Base-by-base conservation (phyloP, 306 rosid genomes). In the Pueraria montana region DNA sequence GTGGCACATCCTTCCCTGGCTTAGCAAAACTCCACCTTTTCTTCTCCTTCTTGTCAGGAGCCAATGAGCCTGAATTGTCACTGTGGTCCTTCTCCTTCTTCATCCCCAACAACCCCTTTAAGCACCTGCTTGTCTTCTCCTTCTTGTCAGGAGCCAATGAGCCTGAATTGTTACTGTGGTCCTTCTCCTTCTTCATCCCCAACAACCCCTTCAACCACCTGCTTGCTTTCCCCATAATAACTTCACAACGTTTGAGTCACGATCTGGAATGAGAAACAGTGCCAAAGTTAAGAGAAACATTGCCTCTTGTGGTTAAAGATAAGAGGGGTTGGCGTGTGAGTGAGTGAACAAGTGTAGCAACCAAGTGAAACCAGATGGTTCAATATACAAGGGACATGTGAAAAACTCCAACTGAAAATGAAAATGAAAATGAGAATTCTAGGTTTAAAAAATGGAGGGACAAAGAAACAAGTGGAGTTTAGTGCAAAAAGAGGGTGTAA, bases 141-240 rank as follows among this genome's bases (percentile, higher is more conserved):
- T 86, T 92, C 77, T 73, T 82, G 50, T 87, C 88, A 26, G 82
- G 70, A 36, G 50, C 43, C 26, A 80, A 32, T 8, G 88, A 66
- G 20, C 80, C 85, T 65, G 87, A 77, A 89, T 71, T 84, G 58
- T 80, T 86, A 62, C 17, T 71, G 69, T 74, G 82, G 24, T 89
- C 87, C 79, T 89, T 93, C 80, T 90, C 97, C 86, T 89, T 90
- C 91, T 94, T 95, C 95, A 92, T 89, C 27, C 98, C 93, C 88
- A 92, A 50, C 84, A 96, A 80, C n/a, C 92, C 92, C 85, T 90
- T 96, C 38, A 92, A 82, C 98, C 98, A 96, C 62, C 97, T 94
- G 12, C 91, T 79, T 74, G 99, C 95, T 52, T 85, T 89, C 7
- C 92, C 92, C 92, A 89, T 89, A 30, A 89, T 89, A 38, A 76